phyloP scores from a whole-genome alignment of 352 stramenopile species.

The Aphanomyces cochlioides region DNA sequence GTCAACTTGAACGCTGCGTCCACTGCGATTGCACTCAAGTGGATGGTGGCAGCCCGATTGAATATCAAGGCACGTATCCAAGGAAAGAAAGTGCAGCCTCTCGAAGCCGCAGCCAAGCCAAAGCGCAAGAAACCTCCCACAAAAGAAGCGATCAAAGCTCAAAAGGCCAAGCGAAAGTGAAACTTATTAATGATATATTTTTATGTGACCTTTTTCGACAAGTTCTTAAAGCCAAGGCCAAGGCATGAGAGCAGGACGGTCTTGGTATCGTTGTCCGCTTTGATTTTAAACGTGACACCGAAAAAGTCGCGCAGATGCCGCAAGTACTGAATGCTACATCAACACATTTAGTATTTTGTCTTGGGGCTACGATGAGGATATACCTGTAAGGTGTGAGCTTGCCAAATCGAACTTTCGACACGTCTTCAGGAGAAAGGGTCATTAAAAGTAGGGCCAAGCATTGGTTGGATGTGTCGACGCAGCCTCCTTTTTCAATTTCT shows the following conservation, averaged over 20 bases:
- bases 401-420: conserved; percentile 91
- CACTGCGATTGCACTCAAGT: conserved; percentile 77
- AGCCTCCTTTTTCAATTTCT: conserved; percentile 93
- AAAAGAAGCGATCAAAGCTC: conserved; percentile 49
- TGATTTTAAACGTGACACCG: conserved; percentile 92
- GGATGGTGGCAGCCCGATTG: conserved; percentile 63
- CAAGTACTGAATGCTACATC: conserved; percentile 78
- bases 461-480: conserved; percentile 95
- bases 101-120: conserved; percentile 53
- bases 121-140: conserved; percentile 78
- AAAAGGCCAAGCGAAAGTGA: conserved; percentile 66
- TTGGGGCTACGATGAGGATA: not conserved
- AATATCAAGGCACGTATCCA: conserved; percentile 40
- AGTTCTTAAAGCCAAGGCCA: conserved; percentile 94
- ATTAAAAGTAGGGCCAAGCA: conserved; percentile 96
- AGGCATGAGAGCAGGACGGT: conserved; percentile 92
- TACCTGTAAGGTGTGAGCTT: conserved; percentile 85
- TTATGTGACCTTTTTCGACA: conserved; percentile 93
- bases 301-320: conserved; percentile 91
- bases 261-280: conserved; percentile 81
- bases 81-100: conserved; percentile 50
- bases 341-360: not conserved
- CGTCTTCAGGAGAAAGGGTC: conserved; percentile 97
- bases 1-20: conserved; percentile 70
- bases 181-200: conserved; percentile 23